Evolutionary conservation across 768 basidiomycete genomes (phyloP).

Genomic region (Podaxis sp.): DNA sequence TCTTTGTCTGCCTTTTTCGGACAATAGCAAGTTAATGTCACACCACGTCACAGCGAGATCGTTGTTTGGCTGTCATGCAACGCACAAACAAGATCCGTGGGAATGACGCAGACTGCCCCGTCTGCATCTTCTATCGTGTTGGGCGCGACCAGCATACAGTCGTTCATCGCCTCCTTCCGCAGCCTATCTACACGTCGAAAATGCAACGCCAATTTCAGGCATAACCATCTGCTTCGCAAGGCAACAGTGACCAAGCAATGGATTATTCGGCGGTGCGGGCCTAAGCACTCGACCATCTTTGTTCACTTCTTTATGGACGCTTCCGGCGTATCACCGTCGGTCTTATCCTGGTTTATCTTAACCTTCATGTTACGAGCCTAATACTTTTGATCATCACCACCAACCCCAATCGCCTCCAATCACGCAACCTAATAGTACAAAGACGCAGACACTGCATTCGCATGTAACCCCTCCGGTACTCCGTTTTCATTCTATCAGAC

Average conservation of each 20-base stretch:
- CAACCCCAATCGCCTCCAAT: too few species aligned
- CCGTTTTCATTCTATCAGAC: not conserved
- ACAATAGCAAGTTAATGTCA: constrained; percentile 1
- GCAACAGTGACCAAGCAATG: not conserved
- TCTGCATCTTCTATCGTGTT: not conserved
- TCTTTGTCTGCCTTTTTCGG: constrained; percentile 11
- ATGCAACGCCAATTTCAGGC: not conserved
- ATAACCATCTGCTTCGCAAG: not conserved
- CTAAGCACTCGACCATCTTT: not conserved
- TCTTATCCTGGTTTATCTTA: too few species aligned
- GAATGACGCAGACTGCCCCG: not conserved
- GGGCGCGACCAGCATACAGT: too few species aligned
- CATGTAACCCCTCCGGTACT: not conserved
- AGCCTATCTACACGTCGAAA: too few species aligned
- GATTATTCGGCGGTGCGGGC: not conserved
- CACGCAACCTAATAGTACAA: not conserved
- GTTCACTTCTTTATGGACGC: not conserved
- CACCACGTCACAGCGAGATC: not conserved
- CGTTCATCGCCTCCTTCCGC: too few species aligned
- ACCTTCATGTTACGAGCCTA: too few species aligned
- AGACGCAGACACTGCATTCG: not conserved
- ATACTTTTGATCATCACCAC: too few species aligned
- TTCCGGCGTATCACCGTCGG: not conserved
- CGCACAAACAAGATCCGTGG: not conserved
- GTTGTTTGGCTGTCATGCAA: not conserved